Evolutionary conservation across 163 green algal genomes (phyloP), one percentile per base, ranked within the genome.

Genomic region (Scenedesmus sp.): DNA sequence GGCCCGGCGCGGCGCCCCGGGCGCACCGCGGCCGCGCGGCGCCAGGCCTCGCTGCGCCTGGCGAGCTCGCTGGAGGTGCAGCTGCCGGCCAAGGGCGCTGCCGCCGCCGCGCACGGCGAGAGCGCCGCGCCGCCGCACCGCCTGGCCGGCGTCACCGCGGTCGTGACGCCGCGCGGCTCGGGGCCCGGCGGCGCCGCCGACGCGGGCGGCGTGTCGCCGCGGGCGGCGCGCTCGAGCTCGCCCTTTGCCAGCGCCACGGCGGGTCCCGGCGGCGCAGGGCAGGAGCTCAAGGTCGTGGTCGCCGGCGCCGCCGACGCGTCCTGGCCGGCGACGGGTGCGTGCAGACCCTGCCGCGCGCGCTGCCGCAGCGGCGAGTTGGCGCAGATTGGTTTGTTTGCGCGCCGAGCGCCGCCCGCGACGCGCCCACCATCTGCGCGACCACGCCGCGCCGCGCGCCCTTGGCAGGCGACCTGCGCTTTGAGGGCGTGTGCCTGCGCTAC

Each of bases 401-500:
- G n/a, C n/a, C n/a, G n/a, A n/a, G n/a, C n/a, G n/a, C n/a, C n/a
- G n/a, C n/a, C n/a, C n/a, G n/a, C n/a, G n/a, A n/a, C n/a, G n/a
- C n/a, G n/a, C n/a, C n/a, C n/a, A n/a, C n/a, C n/a, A n/a, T n/a
- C n/a, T n/a, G n/a, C n/a, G n/a, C n/a, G n/a, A n/a, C n/a, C n/a
- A n/a, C n/a, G n/a, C n/a, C n/a, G n/a, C n/a, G n/a, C n/a, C n/a
- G n/a, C n/a, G n/a, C n/a, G n/a, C n/a, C n/a, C n/a, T n/a, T 63
- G 72, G 10, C 47, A 77, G 87, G 85, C 50, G 75, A 69, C 24
- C 74, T 92, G 14, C 17, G 57, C 28, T 91, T 92, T 64, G 76
- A 91, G 60, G 60, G 79, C 74, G 84, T 94, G 15, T 75, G 85
- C 63, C 85, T 94, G 81, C 88, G 88, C 53, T 94, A 95, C 83